phyloP scores from a whole-genome alignment of 805 yeast genomes.

The Starmerella bombi region DNA sequence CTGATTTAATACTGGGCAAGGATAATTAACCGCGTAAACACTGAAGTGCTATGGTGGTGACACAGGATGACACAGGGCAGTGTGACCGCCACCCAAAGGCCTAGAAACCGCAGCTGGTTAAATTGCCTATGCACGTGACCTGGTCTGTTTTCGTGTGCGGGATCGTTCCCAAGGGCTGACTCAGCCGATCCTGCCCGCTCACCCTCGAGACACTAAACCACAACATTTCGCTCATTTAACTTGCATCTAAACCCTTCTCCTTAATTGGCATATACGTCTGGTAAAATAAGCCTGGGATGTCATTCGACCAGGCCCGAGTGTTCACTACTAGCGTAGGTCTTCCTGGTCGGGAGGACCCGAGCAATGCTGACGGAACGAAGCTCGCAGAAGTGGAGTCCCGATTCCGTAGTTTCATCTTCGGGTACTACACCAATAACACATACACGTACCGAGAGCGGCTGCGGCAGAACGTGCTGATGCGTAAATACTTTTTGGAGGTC shows the following conservation, averaged over 20 bases:
- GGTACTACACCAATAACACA: conserved; percentile 69
- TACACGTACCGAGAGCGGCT: conserved; percentile 79
- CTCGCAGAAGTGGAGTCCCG: conserved; percentile 26
- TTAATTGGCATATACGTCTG: conserved; percentile 2
- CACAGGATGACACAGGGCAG: too few relatives aligned
- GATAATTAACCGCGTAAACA: too few relatives aligned
- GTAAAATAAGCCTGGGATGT: conserved; percentile 23
- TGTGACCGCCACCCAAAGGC: too few relatives aligned
- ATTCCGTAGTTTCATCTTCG: conserved; percentile 69
- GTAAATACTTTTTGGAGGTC: conserved; percentile 58
- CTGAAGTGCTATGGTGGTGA: too few relatives aligned
- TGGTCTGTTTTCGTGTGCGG: too few relatives aligned
- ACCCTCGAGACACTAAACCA: background rate
- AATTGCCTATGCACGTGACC: too few relatives aligned
- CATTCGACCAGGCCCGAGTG: conserved; percentile 30
- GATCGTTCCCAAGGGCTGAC: too few relatives aligned
- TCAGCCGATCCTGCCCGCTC: too few relatives aligned
- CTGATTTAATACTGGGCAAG: too few relatives aligned
- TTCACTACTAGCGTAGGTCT: conserved; percentile 54
- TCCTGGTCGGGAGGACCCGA: conserved; percentile 52
- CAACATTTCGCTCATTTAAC: background rate
- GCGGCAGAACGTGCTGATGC: conserved; percentile 70
- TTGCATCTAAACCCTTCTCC: conserved; percentile 8
- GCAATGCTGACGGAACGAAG: conserved; percentile 31
- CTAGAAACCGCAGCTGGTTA: too few relatives aligned